Conservation (phyloP, 73 alveolate species). For the Blepharisma stoltei region DNA sequence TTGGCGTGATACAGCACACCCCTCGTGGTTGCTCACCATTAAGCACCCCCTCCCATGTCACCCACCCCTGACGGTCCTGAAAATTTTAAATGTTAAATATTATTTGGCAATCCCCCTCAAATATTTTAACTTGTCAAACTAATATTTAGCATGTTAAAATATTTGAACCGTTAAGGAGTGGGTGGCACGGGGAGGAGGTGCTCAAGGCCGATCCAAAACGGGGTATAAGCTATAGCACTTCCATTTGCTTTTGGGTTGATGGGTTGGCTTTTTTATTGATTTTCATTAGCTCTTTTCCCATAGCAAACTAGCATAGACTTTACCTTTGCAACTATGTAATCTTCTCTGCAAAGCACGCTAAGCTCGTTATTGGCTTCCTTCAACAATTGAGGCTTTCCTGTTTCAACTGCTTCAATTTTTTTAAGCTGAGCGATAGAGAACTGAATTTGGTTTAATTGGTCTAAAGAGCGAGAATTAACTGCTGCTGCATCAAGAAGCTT, state of each 20-base stretch:
- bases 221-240: too few relatives aligned
- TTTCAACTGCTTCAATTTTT: neutral
- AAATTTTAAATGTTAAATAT: too few relatives aligned
- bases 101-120: too few relatives aligned
- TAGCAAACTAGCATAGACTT: neutral
- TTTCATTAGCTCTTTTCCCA: constrained; percentile 25
- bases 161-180: too few relatives aligned
- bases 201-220: too few relatives aligned
- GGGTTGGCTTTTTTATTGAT: neutral
- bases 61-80: too few relatives aligned
- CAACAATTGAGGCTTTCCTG: neutral
- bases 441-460: neutral
- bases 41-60: too few relatives aligned
- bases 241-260: neutral
- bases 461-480: neutral
- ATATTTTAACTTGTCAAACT: too few relatives aligned
- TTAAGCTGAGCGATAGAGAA: neutral
- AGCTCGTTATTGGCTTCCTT: neutral
- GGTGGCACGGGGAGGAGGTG: too few relatives aligned
- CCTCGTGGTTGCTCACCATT: too few relatives aligned
- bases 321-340: neutral
- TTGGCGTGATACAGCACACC: neutral
- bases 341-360: constrained; percentile 1
- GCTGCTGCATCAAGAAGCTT: neutral
- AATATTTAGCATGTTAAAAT: too few relatives aligned